Evolutionary conservation across 176 grass and related monocot genomes (phyloP).

Genomic region (Dactylis glomerata): DNA sequence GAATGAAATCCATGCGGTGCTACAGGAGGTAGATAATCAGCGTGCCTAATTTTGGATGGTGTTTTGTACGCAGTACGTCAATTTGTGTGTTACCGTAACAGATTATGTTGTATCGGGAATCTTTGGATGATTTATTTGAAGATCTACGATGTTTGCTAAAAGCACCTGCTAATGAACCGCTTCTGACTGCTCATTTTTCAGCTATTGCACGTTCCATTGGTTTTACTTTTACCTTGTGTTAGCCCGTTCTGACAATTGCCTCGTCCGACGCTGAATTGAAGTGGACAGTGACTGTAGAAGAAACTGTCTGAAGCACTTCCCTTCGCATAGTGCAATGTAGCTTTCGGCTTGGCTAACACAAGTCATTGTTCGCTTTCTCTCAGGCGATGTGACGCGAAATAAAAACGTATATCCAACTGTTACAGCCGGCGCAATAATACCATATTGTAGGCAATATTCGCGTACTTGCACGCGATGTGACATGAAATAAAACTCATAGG

Average conservation of each 20-base stretch:
- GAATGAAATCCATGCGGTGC: background rate
- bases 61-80: slow-evolving; percentile 6
- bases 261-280: background rate
- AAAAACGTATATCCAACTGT: background rate
- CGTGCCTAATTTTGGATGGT: slow-evolving; percentile 14
- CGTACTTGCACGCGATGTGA: no score
- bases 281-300: background rate
- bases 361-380: background rate
- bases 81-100: slow-evolving; percentile 4
- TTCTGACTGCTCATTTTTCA: background rate
- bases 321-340: background rate
- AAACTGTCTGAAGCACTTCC: background rate
- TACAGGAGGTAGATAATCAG: slow-evolving; percentile 12
- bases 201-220: background rate
- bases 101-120: slow-evolving; percentile 2
- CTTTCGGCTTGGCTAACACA: background rate
- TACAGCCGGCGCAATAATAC: background rate
- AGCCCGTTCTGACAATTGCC: background rate
- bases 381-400: background rate
- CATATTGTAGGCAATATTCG: background rate
- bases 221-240: background rate
- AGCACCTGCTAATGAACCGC: background rate
- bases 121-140: slow-evolving; percentile 27
- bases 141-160: slow-evolving; percentile 15
- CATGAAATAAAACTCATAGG: no score